Base-by-base conservation (phyloP, 1,139 yeast species). In the Williopsis jadinii region DNA sequence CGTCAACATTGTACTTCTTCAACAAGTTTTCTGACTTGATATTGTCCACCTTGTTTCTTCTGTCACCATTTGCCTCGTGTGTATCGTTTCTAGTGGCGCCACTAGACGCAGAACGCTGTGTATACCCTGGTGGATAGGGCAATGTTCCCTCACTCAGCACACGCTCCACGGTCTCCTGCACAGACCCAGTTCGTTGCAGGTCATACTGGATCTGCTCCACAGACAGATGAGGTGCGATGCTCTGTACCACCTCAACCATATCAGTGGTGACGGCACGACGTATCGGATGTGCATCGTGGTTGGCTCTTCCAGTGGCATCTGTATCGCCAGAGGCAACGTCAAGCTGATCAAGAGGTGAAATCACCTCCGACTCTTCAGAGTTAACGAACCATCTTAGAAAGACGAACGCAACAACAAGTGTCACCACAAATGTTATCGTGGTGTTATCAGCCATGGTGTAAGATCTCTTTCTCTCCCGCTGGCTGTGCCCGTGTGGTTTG, bases 171-270 rank as follows among this genome's bases (percentile, higher is more conserved):
- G 97, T 88, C 10, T 64, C 72, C 59, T 86, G 92, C 1, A 90
- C 90, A 8, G 84, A 80, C 1, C 95, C 95, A 0, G 94, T 75
- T 44, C 77, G 70, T 54, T 78, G 75, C 39, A 77, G 59, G 54
- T 79, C 86, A 46, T 69, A 65, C 45, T 75, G 67, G 46, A 90
- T 86, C 59, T 85, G 95, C n/a, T 74, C 84, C 9, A 64, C 71
- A 0, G 85, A 68, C 38, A 86, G 65, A 30, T 70, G 70, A 2
- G 97, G 97, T 0, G 88, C 95, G 47, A 90, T 70, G 27, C 88
- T 77, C 52, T 80, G 86, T 1, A 90, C 97, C 1, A 85, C 81
- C 50, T 84, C 94, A 38, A 90, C 71, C 97, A 90, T 90, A 48
- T 76, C 80, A 10, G 71, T 74, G 3, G 87, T 83, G n/a, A 84